Percentiles rank a stretch among this genome's conserved stretches.
phyloP scores from a whole-genome alignment of 164 flowering plant genomes.

The Liriodendron chinense region DNA sequence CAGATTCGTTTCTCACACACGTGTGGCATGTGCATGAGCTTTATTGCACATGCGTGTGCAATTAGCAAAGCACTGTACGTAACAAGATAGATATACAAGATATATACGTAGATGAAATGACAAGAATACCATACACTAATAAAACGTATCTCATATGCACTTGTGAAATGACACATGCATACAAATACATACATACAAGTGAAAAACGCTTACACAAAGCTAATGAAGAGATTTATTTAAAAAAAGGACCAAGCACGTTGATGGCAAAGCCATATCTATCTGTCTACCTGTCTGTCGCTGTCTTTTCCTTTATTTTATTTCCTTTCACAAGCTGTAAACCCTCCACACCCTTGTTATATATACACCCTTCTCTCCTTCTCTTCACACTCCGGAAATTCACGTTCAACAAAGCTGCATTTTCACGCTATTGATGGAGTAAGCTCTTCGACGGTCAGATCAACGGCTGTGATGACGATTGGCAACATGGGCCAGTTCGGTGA shows the following conservation, averaged over 20 bases:
- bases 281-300: constrained; percentile 40
- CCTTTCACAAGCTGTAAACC: constrained; percentile 17
- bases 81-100: no score
- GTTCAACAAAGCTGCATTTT: background rate
- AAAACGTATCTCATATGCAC: no score
- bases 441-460: background rate
- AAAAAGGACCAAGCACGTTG: constrained; percentile 32
- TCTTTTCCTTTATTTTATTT: constrained; percentile 23
- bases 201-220: constrained; percentile 4
- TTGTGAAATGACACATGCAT: background rate
- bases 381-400: background rate
- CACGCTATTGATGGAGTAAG: no score
- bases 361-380: constrained; percentile 2
- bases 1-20: no score
- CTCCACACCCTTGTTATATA: constrained; percentile 4
- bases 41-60: no score
- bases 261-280: constrained; percentile 21
- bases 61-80: no score
- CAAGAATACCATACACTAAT: no score
- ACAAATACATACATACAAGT: background rate
- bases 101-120: no score
- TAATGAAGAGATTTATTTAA: background rate
- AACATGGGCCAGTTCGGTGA: constrained; percentile 57
- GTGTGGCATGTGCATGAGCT: no score
- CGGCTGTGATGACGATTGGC: constrained; percentile 26